phyloP scores from a whole-genome alignment of 345 rosid species.

The Citrus trifoliata region DNA sequence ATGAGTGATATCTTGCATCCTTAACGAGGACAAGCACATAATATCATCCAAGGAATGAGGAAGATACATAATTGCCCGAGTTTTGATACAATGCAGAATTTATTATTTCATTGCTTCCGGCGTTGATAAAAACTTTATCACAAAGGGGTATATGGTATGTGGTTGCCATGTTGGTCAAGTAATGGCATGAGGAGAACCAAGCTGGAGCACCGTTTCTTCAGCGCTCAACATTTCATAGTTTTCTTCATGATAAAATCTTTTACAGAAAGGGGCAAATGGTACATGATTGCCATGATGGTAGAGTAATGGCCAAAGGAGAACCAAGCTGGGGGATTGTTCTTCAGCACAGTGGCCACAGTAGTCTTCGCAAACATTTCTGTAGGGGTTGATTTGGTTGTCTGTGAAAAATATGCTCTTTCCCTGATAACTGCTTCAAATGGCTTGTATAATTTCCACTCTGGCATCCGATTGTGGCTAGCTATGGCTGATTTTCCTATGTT shows the following conservation, averaged over 20 bases:
- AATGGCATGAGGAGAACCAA: constrained; percentile 69
- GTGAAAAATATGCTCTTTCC: constrained; percentile 56
- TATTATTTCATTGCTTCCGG: constrained; percentile 8
- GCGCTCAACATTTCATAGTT: constrained; percentile 47
- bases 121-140: constrained; percentile 43
- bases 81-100: no score
- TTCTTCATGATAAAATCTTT: constrained; percentile 52
- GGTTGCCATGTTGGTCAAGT: constrained; percentile 35
- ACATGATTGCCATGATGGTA: constrained; percentile 43
- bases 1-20: background rate
- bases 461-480: constrained; percentile 55
- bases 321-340: constrained; percentile 76
- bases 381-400: constrained; percentile 54
- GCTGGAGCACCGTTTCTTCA: constrained; percentile 57
- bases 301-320: constrained; percentile 65
- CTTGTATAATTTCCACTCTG: constrained; percentile 77
- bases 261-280: constrained; percentile 63
- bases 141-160: constrained; percentile 60
- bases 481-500: constrained; percentile 69
- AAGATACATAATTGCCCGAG: constrained; percentile 25
- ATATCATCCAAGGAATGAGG: background rate
- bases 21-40: no score
- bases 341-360: constrained; percentile 55
- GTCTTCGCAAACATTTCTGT: constrained; percentile 66
- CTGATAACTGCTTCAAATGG: constrained; percentile 58